phyloP scores from a whole-genome alignment of 2,329 filamentous ascomycete species.

The Chrysoporthe cubensis region DNA sequence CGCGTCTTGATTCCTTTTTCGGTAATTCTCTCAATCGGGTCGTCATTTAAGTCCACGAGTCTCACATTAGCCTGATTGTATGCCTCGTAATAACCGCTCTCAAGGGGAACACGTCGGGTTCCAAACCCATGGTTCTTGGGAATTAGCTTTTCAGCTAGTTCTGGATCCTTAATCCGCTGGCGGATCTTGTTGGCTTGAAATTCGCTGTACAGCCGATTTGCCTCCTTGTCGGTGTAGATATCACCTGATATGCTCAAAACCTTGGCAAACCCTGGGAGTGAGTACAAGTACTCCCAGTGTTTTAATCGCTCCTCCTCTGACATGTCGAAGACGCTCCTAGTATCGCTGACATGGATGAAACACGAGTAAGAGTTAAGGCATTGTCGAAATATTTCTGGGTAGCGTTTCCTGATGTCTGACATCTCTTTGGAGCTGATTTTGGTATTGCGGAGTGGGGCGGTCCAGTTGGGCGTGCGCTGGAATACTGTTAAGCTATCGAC shows the following conservation, averaged over 20 bases:
- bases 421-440: slow-evolving; percentile 49
- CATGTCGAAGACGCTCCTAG: slow-evolving; percentile 47
- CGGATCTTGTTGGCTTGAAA: slow-evolving; percentile 37
- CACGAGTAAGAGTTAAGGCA: slow-evolving; percentile 54
- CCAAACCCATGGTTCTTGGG: slow-evolving; percentile 47
- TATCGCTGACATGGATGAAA: slow-evolving; percentile 38
- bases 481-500: slow-evolving; percentile 49
- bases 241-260: slow-evolving; percentile 47
- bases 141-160: slow-evolving; percentile 42
- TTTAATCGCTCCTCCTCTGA: slow-evolving; percentile 43
- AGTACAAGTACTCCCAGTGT: slow-evolving; percentile 43
- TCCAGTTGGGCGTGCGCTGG: slow-evolving; percentile 59
- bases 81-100: slow-evolving; percentile 38
- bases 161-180: slow-evolving; percentile 43
- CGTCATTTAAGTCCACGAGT: slow-evolving; percentile 36
- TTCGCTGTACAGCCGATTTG: slow-evolving; percentile 45
- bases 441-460: slow-evolving; percentile 54
- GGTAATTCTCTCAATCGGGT: slow-evolving; percentile 33
- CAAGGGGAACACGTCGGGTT: slow-evolving; percentile 30
- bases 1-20: slow-evolving; percentile 33
- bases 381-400: slow-evolving; percentile 45
- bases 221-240: slow-evolving; percentile 41
- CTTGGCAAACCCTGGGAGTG: slow-evolving; percentile 44
- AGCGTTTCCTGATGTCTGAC: slow-evolving; percentile 38
- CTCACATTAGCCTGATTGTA: slow-evolving; percentile 40